These are phyloP conservation scores for Glycine latifolia DNA, from an alignment of 306 rosid genomes.

Conservation along the genomic window DNA sequence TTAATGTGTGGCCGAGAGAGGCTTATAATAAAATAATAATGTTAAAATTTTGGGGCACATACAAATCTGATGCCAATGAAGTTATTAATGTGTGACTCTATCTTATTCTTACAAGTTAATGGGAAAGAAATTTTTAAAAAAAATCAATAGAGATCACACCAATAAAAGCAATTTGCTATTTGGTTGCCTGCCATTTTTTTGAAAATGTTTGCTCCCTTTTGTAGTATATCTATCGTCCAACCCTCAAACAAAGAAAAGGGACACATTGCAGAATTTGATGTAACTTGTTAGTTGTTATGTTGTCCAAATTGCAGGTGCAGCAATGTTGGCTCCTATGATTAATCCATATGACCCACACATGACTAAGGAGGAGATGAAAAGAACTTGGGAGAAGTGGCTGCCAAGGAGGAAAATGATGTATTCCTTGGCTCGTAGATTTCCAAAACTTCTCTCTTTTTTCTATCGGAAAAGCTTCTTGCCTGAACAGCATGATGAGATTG, in stretches of 20 bases:
- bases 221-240: not conserved
- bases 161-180: conserved; percentile 24
- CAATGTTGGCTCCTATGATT: conserved; percentile 82
- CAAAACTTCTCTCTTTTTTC: conserved; percentile 71
- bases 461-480: conserved; percentile 77
- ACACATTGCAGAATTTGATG: conserved; percentile 16
- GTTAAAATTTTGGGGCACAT: conserved; percentile 2
- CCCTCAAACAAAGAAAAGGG: not conserved
- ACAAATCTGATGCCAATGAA: not conserved
- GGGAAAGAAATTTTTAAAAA: conserved; percentile 2
- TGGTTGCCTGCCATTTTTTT: conserved; percentile 28
- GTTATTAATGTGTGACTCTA: not conserved
- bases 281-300: conserved; percentile 24
- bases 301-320: conserved; percentile 73
- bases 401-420: conserved; percentile 71
- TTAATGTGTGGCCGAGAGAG: not conserved
- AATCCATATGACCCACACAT: conserved; percentile 82
- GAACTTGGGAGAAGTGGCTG: conserved; percentile 88
- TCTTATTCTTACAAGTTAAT: conserved; percentile 36
- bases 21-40: not conserved
- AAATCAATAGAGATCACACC: conserved; percentile 15
- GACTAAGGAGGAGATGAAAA: conserved; percentile 80
- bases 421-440: conserved; percentile 80
- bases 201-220: conserved; percentile 19
- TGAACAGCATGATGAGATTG: conserved; percentile 76